Conservation (phyloP, 768 basidiomycete genomes). For the Suillus clintonianus region DNA sequence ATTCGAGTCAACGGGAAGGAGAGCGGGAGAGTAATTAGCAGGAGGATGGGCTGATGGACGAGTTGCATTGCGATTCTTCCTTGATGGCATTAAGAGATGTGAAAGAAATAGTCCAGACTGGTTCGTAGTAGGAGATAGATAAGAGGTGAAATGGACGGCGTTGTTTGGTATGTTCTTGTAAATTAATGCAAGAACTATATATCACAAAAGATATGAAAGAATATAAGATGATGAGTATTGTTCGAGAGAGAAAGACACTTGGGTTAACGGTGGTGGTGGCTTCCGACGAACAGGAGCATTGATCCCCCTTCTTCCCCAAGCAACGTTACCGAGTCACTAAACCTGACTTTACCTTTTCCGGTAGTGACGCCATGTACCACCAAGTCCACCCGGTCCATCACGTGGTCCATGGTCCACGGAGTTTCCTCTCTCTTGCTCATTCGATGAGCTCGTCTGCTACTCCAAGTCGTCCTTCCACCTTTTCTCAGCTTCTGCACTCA, state of each 20-base stretch:
- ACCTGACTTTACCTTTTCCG: neutral
- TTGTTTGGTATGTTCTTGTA: slow-evolving; percentile 24
- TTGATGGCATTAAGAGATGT: slow-evolving; percentile 32
- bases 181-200: slow-evolving; percentile 31
- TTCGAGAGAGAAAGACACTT: neutral
- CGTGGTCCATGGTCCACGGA: neutral
- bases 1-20: slow-evolving; percentile 33
- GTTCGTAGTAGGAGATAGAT: slow-evolving; percentile 19
- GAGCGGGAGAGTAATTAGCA: slow-evolving; percentile 24
- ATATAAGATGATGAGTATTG: slow-evolving; percentile 1
- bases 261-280: neutral
- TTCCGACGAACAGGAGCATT: slow-evolving; percentile 1
- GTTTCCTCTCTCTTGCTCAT: neutral
- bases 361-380: neutral
- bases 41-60: slow-evolving; percentile 21
- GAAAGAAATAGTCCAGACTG: slow-evolving; percentile 8
- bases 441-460: neutral
- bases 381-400: neutral
- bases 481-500: slow-evolving; percentile 10
- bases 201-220: neutral
- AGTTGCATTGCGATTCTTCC: slow-evolving; percentile 23
- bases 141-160: slow-evolving; percentile 4
- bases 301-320: neutral
- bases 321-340: neutral
- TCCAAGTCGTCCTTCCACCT: neutral